Base-by-base conservation (phyloP, 768 basidiomycete genomes). In the Lactarius akahatsu region DNA sequence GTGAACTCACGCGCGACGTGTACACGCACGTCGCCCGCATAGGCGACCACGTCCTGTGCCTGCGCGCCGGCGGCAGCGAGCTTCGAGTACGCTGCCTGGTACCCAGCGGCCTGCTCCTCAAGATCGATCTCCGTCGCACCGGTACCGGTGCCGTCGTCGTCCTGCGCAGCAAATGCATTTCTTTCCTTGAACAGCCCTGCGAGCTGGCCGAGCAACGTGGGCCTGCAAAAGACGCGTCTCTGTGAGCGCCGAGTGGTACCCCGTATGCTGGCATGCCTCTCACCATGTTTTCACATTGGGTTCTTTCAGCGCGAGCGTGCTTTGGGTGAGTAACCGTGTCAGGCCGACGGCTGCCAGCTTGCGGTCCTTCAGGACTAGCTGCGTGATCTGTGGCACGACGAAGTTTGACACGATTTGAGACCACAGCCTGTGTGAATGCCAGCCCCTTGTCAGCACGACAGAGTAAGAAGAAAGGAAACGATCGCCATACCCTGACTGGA, bases 11-110 rank as follows among this genome's bases (percentile, higher is more conserved):
- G 79, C 0, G 84, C 80, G 28, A 88, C 74, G 67, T 81, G 88
- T 56, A 78, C 79, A 56, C 81, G 77, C n/a, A 85, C 83, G 70
- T 89, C 81, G 23, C 76, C 77, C 2, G 87, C 81, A 71, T 88
- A 85, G 13, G 77, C 82, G 11, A 88, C 85, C 0, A 87, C 87
- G 74, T 94, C 92, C 0, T 74, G 76, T 50, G 81, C 79, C 0
- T 75, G 75, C 1, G 76, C 77, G 70, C 92, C 90, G 1, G 89
- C 88, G 1, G 96, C 92, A 0, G 94, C 96, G 20, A 98, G 83
- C 41, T 90, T 85, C 60, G 94, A 94, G 78, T 96, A 98, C 4
- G 94, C 91, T 0, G 94, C 92, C 73, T 98, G 97, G 77, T 98
- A 98, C 1, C 94, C 92, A 7, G 90, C 89, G 2, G 84, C 83